Evolutionary conservation across 2,329 filamentous ascomycete species (phyloP).

Genomic region (Cytospora leucostoma): DNA sequence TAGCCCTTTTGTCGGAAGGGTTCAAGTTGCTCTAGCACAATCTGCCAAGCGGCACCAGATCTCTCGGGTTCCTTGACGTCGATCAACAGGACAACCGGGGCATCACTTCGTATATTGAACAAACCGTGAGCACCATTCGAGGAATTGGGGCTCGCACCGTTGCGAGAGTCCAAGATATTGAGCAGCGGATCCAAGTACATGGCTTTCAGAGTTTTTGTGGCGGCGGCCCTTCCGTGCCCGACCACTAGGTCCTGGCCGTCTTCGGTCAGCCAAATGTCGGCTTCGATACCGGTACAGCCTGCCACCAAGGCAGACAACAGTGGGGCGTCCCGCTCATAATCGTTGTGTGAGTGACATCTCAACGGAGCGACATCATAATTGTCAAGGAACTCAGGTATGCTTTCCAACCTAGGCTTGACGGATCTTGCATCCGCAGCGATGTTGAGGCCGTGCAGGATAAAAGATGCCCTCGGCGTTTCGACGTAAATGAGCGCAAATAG

Average conservation of each 20-base stretch:
- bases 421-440: not conserved
- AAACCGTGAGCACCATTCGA: constrained; percentile 45
- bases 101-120: constrained; percentile 52
- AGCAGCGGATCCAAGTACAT: constrained; percentile 67
- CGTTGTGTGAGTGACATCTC: constrained; percentile 66
- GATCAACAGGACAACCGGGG: constrained; percentile 63
- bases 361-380: not conserved
- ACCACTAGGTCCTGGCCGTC: constrained; percentile 55
- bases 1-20: constrained; percentile 59
- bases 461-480: not conserved
- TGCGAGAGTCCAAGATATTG: constrained; percentile 56
- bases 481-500: not conserved
- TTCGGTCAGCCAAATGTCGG: constrained; percentile 66
- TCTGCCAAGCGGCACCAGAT: constrained; percentile 52
- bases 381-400: not conserved
- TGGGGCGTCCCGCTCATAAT: constrained; percentile 66
- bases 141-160: constrained; percentile 38
- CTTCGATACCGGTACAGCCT: constrained; percentile 66
- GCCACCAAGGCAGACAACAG: constrained; percentile 61
- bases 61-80: constrained; percentile 63
- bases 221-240: constrained; percentile 59
- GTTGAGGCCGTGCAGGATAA: not conserved
- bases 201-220: constrained; percentile 60
- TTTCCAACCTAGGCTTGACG: not conserved
- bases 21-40: constrained; percentile 57